Conservation (phyloP, 495 filamentous ascomycete species). For the Lophiostoma macrostomum region DNA sequence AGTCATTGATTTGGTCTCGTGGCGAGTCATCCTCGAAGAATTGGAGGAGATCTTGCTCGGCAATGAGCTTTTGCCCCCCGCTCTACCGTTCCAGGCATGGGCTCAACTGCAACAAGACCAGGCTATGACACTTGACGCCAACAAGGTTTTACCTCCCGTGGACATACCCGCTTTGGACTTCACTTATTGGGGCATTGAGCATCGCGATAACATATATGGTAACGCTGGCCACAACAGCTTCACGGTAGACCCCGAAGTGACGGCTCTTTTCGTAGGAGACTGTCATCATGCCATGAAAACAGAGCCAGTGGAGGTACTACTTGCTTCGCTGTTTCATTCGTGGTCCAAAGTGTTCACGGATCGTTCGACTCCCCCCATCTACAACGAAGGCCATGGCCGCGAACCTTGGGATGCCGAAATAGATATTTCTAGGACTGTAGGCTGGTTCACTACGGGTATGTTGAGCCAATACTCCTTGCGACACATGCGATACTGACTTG, state of each 20-base stretch:
- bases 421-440: slow-evolving; percentile 39
- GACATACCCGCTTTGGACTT: slow-evolving; percentile 24
- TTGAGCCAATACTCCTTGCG: not conserved
- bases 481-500: not conserved
- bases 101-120: slow-evolving; percentile 20
- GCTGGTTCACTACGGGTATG: slow-evolving; percentile 39
- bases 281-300: slow-evolving; percentile 26
- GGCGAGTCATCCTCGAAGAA: slow-evolving; percentile 33
- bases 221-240: slow-evolving; percentile 23
- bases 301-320: slow-evolving; percentile 37
- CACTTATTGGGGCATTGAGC: slow-evolving; percentile 31
- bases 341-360: slow-evolving; percentile 34
- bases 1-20: slow-evolving; percentile 33
- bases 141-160: slow-evolving; percentile 8
- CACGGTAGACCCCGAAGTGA: slow-evolving; percentile 6
- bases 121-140: slow-evolving; percentile 1
- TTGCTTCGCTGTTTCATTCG: slow-evolving; percentile 39
- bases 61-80: slow-evolving; percentile 7
- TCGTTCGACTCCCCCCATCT: slow-evolving; percentile 26
- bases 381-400: slow-evolving; percentile 41
- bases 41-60: slow-evolving; percentile 28
- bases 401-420: slow-evolving; percentile 35
- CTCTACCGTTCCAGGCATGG: slow-evolving; percentile 33
- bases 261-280: slow-evolving; percentile 10
- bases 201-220: slow-evolving; percentile 26